Base-by-base conservation (phyloP, 2,329 filamentous ascomycete species). In the Aspergillus felis region DNA sequence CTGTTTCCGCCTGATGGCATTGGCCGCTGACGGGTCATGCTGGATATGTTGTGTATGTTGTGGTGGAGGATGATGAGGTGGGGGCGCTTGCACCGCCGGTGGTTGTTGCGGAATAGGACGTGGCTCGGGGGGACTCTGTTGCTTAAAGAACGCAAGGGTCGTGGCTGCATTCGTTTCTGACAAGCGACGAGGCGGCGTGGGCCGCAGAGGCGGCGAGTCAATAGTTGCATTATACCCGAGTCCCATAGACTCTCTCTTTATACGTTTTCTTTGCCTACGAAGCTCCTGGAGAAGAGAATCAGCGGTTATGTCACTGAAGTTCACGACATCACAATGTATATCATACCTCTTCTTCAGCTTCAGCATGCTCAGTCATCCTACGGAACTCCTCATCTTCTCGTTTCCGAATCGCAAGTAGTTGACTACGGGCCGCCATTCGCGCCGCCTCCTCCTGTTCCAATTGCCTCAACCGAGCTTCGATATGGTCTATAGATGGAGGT, bases 191-290 rank as follows among this genome's bases (percentile, higher is more conserved):
- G 73, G 70, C 55, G 71, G 69, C 53, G 72, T 72, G 32, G 72
- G 71, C 35, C 71, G 70, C 42, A 73, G 63, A 20, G 73, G 73
- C 42, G 73, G 72, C 46, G 74, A 75, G 59, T 76, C 74, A 14
- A 64, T 59, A 25, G 61, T 63, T 14, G 66, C 62, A 57, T 76
- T 73, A 47, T 62, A 63, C n/a, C 68, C 67, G 12, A 76, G 58
- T 9, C 74, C 74, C 74, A 76, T 75, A 0, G 74, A 75, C 53
- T 76, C 74, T 50, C 74, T 68, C 64, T 76, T 76, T 38, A 76
- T 44, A 42, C 70, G 68, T 59, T 75, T 76, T 53, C 72, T 66
- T 64, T 74, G 71, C 57, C 71, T 68, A 56, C 74, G 72, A 20
- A 76, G 68, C 32, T 76, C 74, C 74, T 76, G 47, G 32, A 28